phyloP scores from a whole-genome alignment of 805 yeast genomes.

The Myxozyma sirexii region DNA sequence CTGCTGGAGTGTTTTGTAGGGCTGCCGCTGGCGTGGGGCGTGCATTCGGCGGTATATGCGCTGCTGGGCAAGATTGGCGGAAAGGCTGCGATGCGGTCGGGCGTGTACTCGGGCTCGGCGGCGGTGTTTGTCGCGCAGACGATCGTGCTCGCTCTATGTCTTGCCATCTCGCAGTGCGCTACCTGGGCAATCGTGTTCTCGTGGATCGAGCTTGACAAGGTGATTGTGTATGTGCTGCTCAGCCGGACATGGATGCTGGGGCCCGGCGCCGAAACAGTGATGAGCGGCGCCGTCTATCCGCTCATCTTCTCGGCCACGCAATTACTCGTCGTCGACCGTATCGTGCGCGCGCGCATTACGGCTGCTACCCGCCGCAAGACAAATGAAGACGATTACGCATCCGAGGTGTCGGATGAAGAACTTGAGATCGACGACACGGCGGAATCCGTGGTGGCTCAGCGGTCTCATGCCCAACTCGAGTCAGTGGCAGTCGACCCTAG shows the following conservation, averaged over 20 bases:
- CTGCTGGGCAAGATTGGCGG: neutral
- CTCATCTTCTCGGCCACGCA: conserved; percentile 14
- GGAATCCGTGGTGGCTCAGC: neutral
- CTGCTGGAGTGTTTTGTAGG: conserved; percentile 18
- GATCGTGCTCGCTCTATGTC: conserved; percentile 9
- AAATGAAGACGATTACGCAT: neutral
- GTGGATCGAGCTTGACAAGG: neutral
- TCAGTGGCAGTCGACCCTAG: neutral
- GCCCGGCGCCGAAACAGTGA: conserved; percentile 20
- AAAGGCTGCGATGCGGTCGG: neutral
- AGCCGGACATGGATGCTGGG: conserved; percentile 22
- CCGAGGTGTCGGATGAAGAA: neutral
- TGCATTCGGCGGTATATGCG: neutral
- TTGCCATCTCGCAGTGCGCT: conserved; percentile 3
- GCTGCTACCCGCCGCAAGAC: neutral
- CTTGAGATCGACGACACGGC: neutral
- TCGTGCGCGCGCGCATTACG: conserved; percentile 2
- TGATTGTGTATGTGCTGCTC: conserved; percentile 3
- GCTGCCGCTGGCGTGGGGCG: conserved; percentile 7
- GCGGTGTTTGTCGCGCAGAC: conserved; percentile 19
- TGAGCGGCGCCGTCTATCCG: conserved; percentile 20
- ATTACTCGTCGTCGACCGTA: conserved; percentile 15
- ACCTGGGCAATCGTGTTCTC: neutral
- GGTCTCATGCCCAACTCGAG: neutral
- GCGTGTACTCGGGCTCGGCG: neutral